Percentiles rank a stretch among this genome's conserved stretches.
phyloP scores from a whole-genome alignment of 140 eudicot species.

The Ambrosia hybrid region DNA sequence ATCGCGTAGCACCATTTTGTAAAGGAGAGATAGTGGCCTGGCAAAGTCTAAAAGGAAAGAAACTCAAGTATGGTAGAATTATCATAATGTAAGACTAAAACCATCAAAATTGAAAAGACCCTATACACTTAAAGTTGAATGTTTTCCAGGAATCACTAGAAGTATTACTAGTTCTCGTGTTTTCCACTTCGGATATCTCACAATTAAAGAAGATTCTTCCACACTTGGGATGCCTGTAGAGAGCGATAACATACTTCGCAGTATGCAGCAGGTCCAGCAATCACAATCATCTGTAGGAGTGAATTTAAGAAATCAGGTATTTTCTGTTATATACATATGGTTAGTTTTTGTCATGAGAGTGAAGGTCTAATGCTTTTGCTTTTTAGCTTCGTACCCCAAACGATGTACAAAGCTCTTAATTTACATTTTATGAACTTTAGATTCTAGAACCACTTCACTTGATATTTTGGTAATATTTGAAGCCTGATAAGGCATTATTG shows the following conservation, averaged over 20 bases:
- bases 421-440: no score
- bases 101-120: conserved; percentile 58
- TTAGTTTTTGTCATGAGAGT: no score
- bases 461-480: background rate
- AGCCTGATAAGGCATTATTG: background rate
- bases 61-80: conserved; percentile 81
- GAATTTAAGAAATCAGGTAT: conserved; percentile 47
- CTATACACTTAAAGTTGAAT: conserved; percentile 61
- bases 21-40: conserved; percentile 86
- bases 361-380: no score
- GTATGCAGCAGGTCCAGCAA: conserved; percentile 23
- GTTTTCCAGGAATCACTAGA: conserved; percentile 51
- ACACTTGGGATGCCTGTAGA: conserved; percentile 1
- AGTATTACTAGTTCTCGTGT: conserved; percentile 49
- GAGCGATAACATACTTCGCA: conserved; percentile 21
- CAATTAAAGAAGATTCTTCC: background rate
- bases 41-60: conserved; percentile 67
- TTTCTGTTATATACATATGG: background rate
- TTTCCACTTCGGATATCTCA: conserved; percentile 45
- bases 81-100: conserved; percentile 53
- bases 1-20: conserved; percentile 57
- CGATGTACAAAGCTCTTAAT: no score
- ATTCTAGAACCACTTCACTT: background rate
- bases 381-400: no score
- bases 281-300: conserved; percentile 29